phyloP scores from a whole-genome alignment of 306 rosid species.

The Quercus berberidifolia region DNA sequence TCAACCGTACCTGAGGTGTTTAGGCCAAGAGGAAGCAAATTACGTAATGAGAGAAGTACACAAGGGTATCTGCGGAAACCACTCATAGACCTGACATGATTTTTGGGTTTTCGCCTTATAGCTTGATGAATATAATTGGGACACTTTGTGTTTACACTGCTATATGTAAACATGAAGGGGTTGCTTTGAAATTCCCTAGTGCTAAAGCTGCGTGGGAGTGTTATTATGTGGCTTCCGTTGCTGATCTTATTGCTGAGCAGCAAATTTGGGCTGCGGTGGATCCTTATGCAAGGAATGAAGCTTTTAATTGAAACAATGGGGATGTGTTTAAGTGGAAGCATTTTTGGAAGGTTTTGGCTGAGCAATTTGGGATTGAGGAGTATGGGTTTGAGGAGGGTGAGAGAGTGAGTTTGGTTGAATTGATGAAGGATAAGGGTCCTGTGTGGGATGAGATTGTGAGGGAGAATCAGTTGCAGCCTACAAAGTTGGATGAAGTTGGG shows the following conservation, averaged over 20 bases:
- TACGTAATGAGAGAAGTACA: no score
- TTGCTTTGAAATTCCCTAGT: constrained; percentile 61
- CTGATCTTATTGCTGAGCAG: constrained; percentile 75
- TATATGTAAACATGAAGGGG: constrained; percentile 61
- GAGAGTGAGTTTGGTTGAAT: constrained; percentile 27
- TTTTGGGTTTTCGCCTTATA: constrained; percentile 70
- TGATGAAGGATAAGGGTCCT: constrained; percentile 48
- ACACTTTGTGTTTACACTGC: constrained; percentile 57
- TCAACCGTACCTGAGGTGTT: no score
- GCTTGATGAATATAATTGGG: constrained; percentile 59
- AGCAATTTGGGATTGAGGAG: constrained; percentile 65
- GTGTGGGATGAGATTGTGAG: constrained; percentile 68
- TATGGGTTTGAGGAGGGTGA: constrained; percentile 50
- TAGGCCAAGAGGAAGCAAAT: no score
- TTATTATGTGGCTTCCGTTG: constrained; percentile 45
- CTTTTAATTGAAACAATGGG: constrained; percentile 53
- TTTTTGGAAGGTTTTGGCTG: constrained; percentile 65
- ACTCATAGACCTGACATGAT: constrained; percentile 42
- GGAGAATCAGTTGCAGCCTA: constrained; percentile 37
- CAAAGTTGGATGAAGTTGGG: constrained; percentile 49
- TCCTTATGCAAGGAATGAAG: constrained; percentile 65
- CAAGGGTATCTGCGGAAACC: no score
- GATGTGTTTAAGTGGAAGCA: constrained; percentile 70
- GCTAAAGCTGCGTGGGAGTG: constrained; percentile 43
- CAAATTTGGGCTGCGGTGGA: constrained; percentile 79